Evolutionary conservation across 2,329 filamentous ascomycete species (phyloP).

Genomic region (Emergomyces pasteurianus): DNA sequence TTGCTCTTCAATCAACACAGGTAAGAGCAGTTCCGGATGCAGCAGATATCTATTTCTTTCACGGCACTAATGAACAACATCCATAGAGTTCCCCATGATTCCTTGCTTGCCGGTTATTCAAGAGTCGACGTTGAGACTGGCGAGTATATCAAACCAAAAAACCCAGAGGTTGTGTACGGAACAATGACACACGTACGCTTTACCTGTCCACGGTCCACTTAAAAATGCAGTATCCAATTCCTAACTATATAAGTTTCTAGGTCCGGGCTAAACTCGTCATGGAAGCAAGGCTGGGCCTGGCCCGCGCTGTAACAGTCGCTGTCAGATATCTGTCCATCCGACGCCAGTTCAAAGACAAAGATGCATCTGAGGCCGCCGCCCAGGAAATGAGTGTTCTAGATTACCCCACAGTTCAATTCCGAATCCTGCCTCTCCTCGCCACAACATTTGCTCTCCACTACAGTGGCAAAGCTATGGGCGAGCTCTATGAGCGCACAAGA

Average conservation of each 20-base stretch:
- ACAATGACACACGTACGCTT: conserved; percentile 7
- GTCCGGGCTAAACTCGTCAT: conserved; percentile 22
- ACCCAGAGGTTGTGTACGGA: conserved; percentile 10
- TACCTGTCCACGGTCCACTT: neutral
- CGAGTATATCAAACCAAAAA: conserved; percentile 9
- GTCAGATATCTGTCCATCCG: conserved; percentile 40
- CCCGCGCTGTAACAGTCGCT: conserved; percentile 41
- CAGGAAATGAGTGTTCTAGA: conserved; percentile 39
- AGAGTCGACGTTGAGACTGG: conserved; percentile 8
- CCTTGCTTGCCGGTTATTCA: conserved; percentile 10
- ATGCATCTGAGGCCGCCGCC: conserved; percentile 22
- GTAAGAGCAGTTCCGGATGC: neutral
- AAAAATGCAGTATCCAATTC: neutral
- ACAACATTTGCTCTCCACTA: conserved; percentile 41
- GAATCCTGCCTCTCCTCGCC: conserved; percentile 41
- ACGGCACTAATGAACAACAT: neutral
- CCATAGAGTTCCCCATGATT: conserved; percentile 7
- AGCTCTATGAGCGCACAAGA: conserved; percentile 36
- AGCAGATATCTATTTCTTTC: neutral
- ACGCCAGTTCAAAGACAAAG: conserved; percentile 40
- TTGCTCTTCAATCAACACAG: conserved; percentile 11
- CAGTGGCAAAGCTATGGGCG: conserved; percentile 35
- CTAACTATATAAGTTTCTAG: conserved; percentile 1
- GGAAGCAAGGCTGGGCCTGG: conserved; percentile 41
- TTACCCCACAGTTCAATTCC: conserved; percentile 44